Evolutionary conservation across 805 yeast species (phyloP).

Genomic region (Metschnikowia gelsemii): DNA sequence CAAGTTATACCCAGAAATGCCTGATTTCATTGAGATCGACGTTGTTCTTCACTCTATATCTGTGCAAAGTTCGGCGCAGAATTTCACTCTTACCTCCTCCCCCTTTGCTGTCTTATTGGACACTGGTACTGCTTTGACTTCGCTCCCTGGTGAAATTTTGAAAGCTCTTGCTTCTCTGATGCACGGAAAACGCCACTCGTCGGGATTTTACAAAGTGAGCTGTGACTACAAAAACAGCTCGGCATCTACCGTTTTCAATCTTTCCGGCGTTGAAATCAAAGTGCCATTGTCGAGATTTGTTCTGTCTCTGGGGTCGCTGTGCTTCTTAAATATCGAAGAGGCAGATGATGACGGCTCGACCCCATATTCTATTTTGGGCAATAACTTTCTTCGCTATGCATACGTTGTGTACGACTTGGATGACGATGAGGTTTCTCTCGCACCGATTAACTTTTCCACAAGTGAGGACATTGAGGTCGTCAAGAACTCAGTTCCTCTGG

Average conservation of each 20-base stretch:
- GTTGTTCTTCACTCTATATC: conserved; percentile 45
- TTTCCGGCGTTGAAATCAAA: conserved; percentile 55
- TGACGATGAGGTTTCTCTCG: conserved; percentile 54
- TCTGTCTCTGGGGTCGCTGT: conserved; percentile 18
- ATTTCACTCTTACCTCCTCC: conserved; percentile 6
- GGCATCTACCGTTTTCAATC: conserved; percentile 35
- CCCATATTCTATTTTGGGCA: conserved; percentile 55
- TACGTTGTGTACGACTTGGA: conserved; percentile 67
- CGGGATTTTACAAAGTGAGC: conserved; percentile 9
- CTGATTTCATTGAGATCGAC: too few species aligned
- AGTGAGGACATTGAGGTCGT: conserved; percentile 48
- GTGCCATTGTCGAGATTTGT: conserved; percentile 44
- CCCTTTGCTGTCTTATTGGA: conserved; percentile 36
- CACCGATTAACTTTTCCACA: conserved; percentile 32
- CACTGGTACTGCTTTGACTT: conserved; percentile 53
- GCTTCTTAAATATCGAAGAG: conserved; percentile 30
- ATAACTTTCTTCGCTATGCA: conserved; percentile 59
- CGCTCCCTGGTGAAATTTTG: conserved; percentile 41
- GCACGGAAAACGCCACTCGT: neutral
- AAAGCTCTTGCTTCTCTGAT: conserved; percentile 14
- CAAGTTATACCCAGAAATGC: conserved; percentile 31
- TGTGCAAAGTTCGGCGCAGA: conserved; percentile 16
- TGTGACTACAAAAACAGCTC: conserved; percentile 12
- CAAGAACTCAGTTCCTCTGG: conserved; percentile 48
- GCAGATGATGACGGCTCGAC: conserved; percentile 48